phyloP scores from a whole-genome alignment of 2,329 filamentous ascomycete species.

The Alternaria longipes region DNA sequence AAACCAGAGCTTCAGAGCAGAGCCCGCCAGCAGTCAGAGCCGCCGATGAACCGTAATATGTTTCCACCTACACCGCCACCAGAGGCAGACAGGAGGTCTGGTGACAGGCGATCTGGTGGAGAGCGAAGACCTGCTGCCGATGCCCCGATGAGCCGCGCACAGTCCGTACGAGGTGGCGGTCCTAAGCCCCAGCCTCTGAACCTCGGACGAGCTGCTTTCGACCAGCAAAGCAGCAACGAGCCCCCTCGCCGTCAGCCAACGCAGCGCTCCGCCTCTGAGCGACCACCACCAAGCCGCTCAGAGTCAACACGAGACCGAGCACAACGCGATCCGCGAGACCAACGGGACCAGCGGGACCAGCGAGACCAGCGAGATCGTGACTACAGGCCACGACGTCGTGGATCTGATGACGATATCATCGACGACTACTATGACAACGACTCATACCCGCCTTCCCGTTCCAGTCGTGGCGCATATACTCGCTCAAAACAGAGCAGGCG shows the following conservation, averaged over 20 bases:
- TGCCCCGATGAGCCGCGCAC: conserved; percentile 56
- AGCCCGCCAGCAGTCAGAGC: conserved; percentile 82
- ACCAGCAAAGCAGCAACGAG: conserved; percentile 45
- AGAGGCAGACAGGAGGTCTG: conserved; percentile 70
- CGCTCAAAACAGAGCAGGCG: conserved; percentile 49
- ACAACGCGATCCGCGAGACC: conserved; percentile 16
- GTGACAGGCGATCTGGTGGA: conserved; percentile 26
- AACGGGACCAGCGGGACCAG: not conserved
- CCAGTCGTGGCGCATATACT: conserved; percentile 38
- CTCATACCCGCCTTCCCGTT: conserved; percentile 62
- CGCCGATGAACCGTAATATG: conserved; percentile 78
- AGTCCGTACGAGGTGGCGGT: conserved; percentile 59
- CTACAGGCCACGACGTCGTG: conserved; percentile 42
- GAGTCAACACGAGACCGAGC: conserved; percentile 45
- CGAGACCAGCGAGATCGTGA: conserved; percentile 24
- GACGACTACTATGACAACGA: conserved; percentile 72
- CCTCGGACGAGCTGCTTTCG: conserved; percentile 60
- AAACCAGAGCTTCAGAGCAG: conserved; percentile 83
- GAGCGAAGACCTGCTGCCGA: conserved; percentile 24
- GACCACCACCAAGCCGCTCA: conserved; percentile 51
- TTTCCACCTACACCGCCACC: conserved; percentile 99
- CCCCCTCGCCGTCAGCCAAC: conserved; percentile 49
- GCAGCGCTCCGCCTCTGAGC: conserved; percentile 56
- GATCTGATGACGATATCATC: conserved; percentile 58
- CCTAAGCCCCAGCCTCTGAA: conserved; percentile 60